Base-by-base conservation (phyloP, 805 yeast species). In the Zygotorulaspora florentina region DNA sequence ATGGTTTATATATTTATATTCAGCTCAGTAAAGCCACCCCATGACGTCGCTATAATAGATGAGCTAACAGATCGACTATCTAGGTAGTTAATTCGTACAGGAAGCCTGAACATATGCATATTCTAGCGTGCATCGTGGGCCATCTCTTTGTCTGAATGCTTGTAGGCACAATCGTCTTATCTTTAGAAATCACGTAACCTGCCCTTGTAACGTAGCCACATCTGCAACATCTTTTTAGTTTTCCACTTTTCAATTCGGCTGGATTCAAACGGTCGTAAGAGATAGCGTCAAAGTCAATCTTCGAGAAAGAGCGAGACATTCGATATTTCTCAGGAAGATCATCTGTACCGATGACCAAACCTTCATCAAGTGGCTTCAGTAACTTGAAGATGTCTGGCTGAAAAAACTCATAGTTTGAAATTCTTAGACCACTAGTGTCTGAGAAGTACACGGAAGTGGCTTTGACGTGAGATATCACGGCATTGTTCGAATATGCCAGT, bases 291-390 rank as follows among this genome's bases (percentile, higher is more conserved):
- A 53, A 58, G 8, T 56, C 51, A 2, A 59, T 51, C n/a, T 68
- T 66, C 8, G 72, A 67, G 12, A 72, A 64, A 1, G 71, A 58
- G 15, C 52, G 47, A 9, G 74, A 61, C 18, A 72, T 38, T 27
- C 48, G 40, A 28, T 44, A 46, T 1, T 45, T 30, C 52, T n/a
- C 39, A 8, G 51, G 53, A 1, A 81, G 79, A 53, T 84, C 80
- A 56, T 81, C 79, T 51, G 81, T 79, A 55, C 76, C 83, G 23
- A 88, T 55, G 7, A 74, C 77, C 2, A 67, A 52, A 1, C 70
- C 65, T n/a, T 62, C 41, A 4, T 51, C 56, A 5, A 62, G 33
- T 4, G 67, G 65, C 62, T 45, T 67, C 53, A 48, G 75, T 67
- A 41, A 75, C 61, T 40, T 71, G 68, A 41, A 61, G 28, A 51